phyloP scores from a whole-genome alignment of 345 rosid species.

The Passiflora organensis region DNA sequence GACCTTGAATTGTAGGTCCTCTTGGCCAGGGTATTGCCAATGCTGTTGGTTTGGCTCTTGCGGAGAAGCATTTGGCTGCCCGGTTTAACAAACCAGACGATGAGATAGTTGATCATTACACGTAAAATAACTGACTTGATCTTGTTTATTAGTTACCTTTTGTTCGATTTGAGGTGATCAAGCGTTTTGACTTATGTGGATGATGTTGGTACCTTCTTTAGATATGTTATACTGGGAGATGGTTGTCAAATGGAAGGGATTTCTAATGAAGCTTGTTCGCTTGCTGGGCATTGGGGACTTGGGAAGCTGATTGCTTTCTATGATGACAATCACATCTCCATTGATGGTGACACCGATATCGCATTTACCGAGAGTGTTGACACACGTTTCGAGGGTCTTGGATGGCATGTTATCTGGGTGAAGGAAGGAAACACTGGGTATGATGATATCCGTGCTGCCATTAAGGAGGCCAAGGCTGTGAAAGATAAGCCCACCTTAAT shows the following conservation, averaged over 20 bases:
- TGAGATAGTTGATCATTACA: conserved; percentile 27
- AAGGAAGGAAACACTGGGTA: conserved; percentile 98
- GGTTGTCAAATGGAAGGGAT: conserved; percentile 99
- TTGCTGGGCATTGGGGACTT: conserved; percentile 98
- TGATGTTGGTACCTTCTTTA: conserved; percentile 17
- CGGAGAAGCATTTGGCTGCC: conserved; percentile 37
- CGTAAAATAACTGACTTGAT: conserved; percentile 10
- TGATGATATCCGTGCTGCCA: conserved; percentile 96
- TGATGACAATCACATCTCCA: conserved; percentile 99
- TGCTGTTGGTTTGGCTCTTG: conserved; percentile 38
- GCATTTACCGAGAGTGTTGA: conserved; percentile 93
- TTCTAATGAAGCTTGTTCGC: conserved; percentile 84
- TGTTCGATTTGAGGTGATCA: background rate
- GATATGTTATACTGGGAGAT: conserved; percentile 81
- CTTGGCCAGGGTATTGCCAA: conserved; percentile 42
- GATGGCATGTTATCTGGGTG: conserved; percentile 99
- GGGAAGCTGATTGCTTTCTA: conserved; percentile 97
- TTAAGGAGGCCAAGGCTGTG: conserved; percentile 95
- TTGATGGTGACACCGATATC: conserved; percentile 95
- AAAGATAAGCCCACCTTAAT: conserved; percentile 89
- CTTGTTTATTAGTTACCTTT: background rate
- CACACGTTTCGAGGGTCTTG: conserved; percentile 87
- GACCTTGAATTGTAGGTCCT: conserved; percentile 22
- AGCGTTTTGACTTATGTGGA: background rate
- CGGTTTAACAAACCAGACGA: conserved; percentile 35